Evolutionary conservation across 2,329 filamentous ascomycete genomes (phyloP).

Genomic region (Dissoconium aciculare): DNA sequence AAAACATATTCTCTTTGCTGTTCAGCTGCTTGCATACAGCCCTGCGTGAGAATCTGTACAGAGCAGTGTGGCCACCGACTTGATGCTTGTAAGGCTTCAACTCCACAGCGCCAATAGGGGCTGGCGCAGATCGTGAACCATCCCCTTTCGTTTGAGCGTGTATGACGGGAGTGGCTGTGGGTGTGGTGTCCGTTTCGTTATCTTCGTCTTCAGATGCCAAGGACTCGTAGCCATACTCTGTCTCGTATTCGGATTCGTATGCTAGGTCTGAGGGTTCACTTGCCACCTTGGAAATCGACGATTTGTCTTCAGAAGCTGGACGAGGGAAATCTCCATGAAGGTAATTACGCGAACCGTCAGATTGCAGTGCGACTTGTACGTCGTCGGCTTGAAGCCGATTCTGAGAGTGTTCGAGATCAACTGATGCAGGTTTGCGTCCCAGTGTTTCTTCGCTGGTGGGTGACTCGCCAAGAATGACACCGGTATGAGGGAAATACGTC

Average conservation of each 20-base stretch:
- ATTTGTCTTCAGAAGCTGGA: constrained; percentile 1
- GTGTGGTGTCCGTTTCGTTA: constrained; percentile 9
- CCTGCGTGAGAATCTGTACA: constrained; percentile 88
- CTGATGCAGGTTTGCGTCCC: constrained; percentile 12
- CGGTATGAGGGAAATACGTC: constrained; percentile 64
- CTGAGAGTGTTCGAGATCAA: constrained; percentile 2
- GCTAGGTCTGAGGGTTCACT: constrained; percentile 7
- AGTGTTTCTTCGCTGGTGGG: constrained; percentile 17
- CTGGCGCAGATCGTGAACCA: constrained; percentile 23
- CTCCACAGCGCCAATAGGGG: constrained; percentile 77
- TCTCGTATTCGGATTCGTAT: constrained; percentile 28
- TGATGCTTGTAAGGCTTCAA: constrained; percentile 95
- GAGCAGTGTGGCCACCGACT: constrained; percentile 87
- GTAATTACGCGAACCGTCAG: constrained; percentile 44
- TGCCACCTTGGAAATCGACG: constrained; percentile 4
- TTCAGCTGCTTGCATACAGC: constrained; percentile 98
- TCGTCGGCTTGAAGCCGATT: constrained; percentile 25
- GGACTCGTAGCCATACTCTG: constrained; percentile 36
- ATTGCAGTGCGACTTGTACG: constrained; percentile 48
- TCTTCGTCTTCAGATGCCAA: constrained; percentile 38
- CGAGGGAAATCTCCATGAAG: constrained; percentile 43
- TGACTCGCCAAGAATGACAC: constrained; percentile 30
- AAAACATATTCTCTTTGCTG: constrained; percentile 96
- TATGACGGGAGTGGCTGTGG: constrained; percentile 22
- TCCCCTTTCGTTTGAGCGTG: constrained; percentile 14